These are phyloP conservation scores for Lipomyces japonicus DNA, from an alignment of 805 yeast species.

Conservation along the genomic window DNA sequence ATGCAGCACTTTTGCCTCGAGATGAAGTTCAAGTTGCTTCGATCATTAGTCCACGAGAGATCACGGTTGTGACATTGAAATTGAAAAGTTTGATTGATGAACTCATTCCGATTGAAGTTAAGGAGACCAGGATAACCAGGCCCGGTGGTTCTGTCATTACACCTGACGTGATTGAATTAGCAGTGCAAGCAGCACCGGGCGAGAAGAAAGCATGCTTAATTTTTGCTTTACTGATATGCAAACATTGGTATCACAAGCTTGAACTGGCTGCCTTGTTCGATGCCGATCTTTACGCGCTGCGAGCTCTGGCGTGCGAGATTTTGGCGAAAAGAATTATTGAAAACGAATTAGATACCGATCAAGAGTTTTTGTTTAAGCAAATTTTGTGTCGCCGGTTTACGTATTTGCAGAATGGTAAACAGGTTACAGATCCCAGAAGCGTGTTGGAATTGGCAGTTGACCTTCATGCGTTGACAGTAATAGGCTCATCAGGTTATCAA, in stretches of 20 bases:
- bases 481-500: constrained; percentile 78
- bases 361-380: constrained; percentile 49
- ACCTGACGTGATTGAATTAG: constrained; percentile 54
- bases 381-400: constrained; percentile 74
- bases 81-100: constrained; percentile 69
- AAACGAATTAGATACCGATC: constrained; percentile 41
- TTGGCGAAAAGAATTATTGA: constrained; percentile 71
- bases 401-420: constrained; percentile 51
- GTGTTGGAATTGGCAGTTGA: constrained; percentile 85
- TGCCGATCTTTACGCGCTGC: constrained; percentile 54
- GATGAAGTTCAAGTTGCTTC: constrained; percentile 35
- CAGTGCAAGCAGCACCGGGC: constrained; percentile 77
- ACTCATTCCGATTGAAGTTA: constrained; percentile 63
- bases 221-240: constrained; percentile 69
- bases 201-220: constrained; percentile 60
- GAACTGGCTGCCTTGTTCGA: constrained; percentile 61
- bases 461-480: constrained; percentile 71
- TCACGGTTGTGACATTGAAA: constrained; percentile 59
- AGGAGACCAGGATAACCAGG: constrained; percentile 46
- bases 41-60: constrained; percentile 63
- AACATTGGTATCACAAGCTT: constrained; percentile 69
- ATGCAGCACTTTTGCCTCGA: constrained; percentile 15
- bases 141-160: constrained; percentile 57
- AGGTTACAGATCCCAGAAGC: constrained; percentile 60
- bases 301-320: constrained; percentile 69